A percentile compares a stretch with the other conserved stretches of the same genome.
These are phyloP conservation scores for Kwoniella dendrophila DNA, from an alignment of 768 basidiomycete species.

Conservation along the genomic window DNA sequence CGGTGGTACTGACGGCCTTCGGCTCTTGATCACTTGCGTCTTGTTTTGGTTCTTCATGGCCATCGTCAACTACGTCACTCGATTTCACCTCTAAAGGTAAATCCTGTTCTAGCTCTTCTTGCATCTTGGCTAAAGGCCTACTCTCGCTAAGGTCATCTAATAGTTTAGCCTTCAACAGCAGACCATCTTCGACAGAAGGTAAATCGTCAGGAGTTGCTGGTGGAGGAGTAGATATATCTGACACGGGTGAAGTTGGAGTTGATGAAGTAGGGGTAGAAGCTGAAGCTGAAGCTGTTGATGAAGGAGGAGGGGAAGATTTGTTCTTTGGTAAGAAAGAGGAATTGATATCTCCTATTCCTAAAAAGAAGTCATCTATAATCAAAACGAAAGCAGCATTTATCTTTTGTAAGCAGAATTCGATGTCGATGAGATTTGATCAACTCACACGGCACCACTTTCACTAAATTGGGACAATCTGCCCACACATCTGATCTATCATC, in stretches of 20 bases:
- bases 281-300: constrained; percentile 22
- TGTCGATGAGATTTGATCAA: background rate
- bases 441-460: constrained; percentile 95
- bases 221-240: constrained; percentile 28
- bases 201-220: constrained; percentile 52
- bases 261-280: constrained; percentile 21
- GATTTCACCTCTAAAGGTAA: background rate
- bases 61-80: constrained; percentile 12
- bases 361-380: constrained; percentile 99
- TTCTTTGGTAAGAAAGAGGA: constrained; percentile 71
- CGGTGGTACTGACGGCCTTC: background rate
- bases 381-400: background rate
- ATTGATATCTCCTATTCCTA: constrained; percentile 98
- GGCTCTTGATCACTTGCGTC: background rate
- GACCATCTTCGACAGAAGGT: constrained; percentile 60
- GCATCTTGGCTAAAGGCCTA: constrained; percentile 82
- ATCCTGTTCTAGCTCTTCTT: constrained; percentile 61
- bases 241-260: constrained; percentile 19
- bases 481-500: constrained; percentile 98
- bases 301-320: constrained; percentile 19
- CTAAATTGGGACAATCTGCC: constrained; percentile 94
- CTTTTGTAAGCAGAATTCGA: too few relatives aligned
- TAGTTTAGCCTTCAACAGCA: constrained; percentile 71
- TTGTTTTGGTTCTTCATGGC: background rate
- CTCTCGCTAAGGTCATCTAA: constrained; percentile 83